Percentiles rank a stretch among this genome's conserved stretches.
phyloP scores from a whole-genome alignment of 345 rosid species.

The Gossypium sturtianum region DNA sequence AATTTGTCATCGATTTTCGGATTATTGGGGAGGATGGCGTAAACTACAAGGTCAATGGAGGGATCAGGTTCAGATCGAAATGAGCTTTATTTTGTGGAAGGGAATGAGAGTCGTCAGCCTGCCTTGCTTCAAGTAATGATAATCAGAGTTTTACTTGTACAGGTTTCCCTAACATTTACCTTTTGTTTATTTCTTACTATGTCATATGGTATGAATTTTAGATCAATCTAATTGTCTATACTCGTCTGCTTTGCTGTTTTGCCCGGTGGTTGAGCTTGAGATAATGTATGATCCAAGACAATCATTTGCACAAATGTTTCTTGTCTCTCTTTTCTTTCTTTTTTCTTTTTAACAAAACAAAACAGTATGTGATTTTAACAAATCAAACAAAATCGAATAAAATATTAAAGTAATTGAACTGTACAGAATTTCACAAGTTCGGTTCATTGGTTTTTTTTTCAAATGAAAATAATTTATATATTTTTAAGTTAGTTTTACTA shows the following conservation, averaged over 20 bases:
- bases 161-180: neutral
- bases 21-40: neutral
- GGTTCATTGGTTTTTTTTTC: too few relatives aligned
- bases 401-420: too few relatives aligned
- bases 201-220: conserved; percentile 1
- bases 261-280: neutral
- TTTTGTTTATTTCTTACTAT: neutral
- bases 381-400: too few relatives aligned
- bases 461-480: too few relatives aligned
- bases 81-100: neutral
- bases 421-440: too few relatives aligned
- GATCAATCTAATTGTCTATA: conserved; percentile 4
- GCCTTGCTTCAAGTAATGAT: conserved; percentile 14
- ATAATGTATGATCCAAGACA: conserved; percentile 1
- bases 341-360: neutral
- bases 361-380: too few relatives aligned
- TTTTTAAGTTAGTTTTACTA: too few relatives aligned
- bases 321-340: neutral
- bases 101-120: conserved; percentile 2
- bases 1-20: neutral
- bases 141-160: conserved; percentile 16
- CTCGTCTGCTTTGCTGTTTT: neutral
- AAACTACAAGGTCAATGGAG: neutral
- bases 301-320: neutral
- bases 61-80: conserved; percentile 1